Evolutionary conservation across 176 grass and related monocot genomes (phyloP).

Genomic region (Zea mays): Zm-B73-REFERENCE-NAM-5.0 NC_050096.1:284025501-284026000

Average conservation of each 20-base stretch:
- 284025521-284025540: too few relatives aligned
- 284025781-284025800: conserved; percentile 33
- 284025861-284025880: background rate
- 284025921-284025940: conserved; percentile 15
- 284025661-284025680: background rate
- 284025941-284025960: conserved; percentile 5
- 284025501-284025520: conserved; percentile 81
- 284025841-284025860: background rate
- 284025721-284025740: background rate
- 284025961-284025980: background rate
- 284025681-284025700: background rate
- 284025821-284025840: background rate
- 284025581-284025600: too few relatives aligned
- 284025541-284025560: too few relatives aligned
- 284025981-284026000: too few relatives aligned
- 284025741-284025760: background rate
- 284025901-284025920: conserved; percentile 49
- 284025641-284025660: background rate
- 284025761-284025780: background rate
- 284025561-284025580: too few relatives aligned
- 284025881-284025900: conserved; percentile 43
- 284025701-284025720: background rate
- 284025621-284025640: background rate
- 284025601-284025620: too few relatives aligned
- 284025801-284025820: conserved; percentile 33